A percentile compares a stretch with the other conserved stretches of the same genome.
These are phyloP conservation scores for Trifolium dubium DNA, from an alignment of 306 rosid species.

Conservation along the genomic window DNA sequence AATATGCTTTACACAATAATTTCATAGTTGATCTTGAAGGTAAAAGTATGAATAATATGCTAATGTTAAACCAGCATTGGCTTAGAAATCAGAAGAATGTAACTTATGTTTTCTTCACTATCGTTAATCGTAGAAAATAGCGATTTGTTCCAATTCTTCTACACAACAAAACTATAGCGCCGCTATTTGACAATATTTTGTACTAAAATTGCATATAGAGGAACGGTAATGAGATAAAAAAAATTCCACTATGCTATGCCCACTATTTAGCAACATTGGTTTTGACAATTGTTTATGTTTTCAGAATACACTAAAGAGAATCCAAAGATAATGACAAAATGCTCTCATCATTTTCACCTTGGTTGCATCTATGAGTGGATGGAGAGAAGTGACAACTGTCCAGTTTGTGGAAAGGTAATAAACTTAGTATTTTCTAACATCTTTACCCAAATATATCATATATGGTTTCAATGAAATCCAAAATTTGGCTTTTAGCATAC, in stretches of 20 bases:
- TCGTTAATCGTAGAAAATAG: too few relatives aligned
- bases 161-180: too few relatives aligned
- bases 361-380: conserved; percentile 99
- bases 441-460: neutral
- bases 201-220: too few relatives aligned
- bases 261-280: neutral
- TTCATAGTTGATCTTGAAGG: conserved; percentile 4
- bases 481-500: neutral
- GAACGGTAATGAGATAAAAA: too few relatives aligned
- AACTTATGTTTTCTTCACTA: neutral
- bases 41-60: conserved; percentile 2
- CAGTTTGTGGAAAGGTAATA: conserved; percentile 97
- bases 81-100: conserved; percentile 27
- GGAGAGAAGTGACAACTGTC: conserved; percentile 99
- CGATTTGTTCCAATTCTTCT: too few relatives aligned
- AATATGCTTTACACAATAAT: conserved; percentile 1
- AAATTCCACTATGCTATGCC: too few relatives aligned
- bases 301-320: conserved; percentile 90
- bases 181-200: too few relatives aligned
- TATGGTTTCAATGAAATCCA: neutral
- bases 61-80: conserved; percentile 24
- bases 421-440: conserved; percentile 15
- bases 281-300: conserved; percentile 29
- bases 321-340: conserved; percentile 92
- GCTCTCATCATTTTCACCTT: conserved; percentile 97